Evolutionary conservation across 2,329 filamentous ascomycete species (phyloP).

Genomic region (Colletotrichum lindemuthianum): DNA sequence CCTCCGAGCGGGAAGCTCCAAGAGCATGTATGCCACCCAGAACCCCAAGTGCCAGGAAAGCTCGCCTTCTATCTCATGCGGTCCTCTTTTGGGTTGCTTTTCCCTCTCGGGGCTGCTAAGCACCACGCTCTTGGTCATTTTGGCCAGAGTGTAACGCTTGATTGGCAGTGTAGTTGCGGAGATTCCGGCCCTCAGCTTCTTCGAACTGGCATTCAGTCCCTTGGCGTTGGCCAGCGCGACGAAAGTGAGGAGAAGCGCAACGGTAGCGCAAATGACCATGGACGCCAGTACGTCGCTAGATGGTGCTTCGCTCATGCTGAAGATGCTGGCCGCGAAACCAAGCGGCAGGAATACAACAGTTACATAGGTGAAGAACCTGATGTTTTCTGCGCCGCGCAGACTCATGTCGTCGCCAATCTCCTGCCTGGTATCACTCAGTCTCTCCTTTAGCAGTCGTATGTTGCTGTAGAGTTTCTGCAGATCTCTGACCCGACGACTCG

Average conservation of each 20-base stretch:
- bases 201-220: not conserved
- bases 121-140: not conserved
- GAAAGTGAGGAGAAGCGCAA: not conserved
- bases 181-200: not conserved
- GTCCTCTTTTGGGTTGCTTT: not conserved
- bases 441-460: not conserved
- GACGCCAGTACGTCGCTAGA: not conserved
- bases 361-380: conserved; percentile 47
- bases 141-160: not conserved
- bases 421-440: not conserved
- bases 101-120: not conserved
- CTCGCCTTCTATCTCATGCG: not conserved
- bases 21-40: not conserved
- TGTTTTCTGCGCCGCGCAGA: conserved; percentile 40
- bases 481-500: not conserved
- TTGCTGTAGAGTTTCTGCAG: not conserved
- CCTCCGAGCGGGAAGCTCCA: not conserved
- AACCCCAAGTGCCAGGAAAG: not conserved
- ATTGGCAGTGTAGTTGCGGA: rapidly evolving
- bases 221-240: not conserved
- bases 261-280: not conserved
- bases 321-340: conserved; percentile 44
- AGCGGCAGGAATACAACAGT: conserved; percentile 48
- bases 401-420: conserved; percentile 33
- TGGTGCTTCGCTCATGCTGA: conserved; percentile 41